These are phyloP conservation scores for Neopestalotiopsis clavispora DNA, from an alignment of 2,329 filamentous ascomycete species.

Conservation along the genomic window DNA sequence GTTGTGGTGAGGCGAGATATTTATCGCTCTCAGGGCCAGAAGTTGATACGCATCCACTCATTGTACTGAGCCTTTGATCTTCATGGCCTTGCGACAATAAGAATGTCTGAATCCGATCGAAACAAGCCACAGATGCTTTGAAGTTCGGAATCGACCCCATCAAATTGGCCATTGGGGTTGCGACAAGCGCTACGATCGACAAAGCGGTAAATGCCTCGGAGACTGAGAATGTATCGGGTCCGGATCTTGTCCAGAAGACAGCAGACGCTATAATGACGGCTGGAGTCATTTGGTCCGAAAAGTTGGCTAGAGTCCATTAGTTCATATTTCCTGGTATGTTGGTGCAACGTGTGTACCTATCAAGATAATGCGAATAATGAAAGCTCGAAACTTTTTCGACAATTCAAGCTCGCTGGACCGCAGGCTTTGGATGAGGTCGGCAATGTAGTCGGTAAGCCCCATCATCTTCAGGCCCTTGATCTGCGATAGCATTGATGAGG, in stretches of 20 bases:
- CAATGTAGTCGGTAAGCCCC: conserved; percentile 36
- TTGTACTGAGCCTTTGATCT: neutral
- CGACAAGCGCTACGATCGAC: neutral
- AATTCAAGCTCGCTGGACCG: conserved; percentile 36
- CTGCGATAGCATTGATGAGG: conserved; percentile 39
- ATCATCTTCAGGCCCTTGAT: conserved; percentile 49
- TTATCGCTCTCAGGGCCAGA: neutral
- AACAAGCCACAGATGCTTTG: neutral
- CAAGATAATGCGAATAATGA: neutral
- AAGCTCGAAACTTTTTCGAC: conserved; percentile 8
- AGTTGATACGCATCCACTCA: neutral
- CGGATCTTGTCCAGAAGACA: conserved; percentile 13
- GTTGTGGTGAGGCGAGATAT: neutral
- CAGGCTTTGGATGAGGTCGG: conserved; percentile 35
- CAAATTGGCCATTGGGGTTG: conserved; percentile 10
- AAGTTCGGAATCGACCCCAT: neutral
- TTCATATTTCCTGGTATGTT: neutral
- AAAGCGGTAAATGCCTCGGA: conserved; percentile 2
- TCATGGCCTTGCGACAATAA: neutral
- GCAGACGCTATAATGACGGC: conserved; percentile 1
- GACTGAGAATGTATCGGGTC: neutral
- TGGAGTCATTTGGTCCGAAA: conserved; percentile 3
- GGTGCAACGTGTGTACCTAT: neutral
- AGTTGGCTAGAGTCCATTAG: neutral
- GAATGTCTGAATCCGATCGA: conserved; percentile 9